Conservation (phyloP, 73 alveolate species). For the Paraurostyla sp. region DNA sequence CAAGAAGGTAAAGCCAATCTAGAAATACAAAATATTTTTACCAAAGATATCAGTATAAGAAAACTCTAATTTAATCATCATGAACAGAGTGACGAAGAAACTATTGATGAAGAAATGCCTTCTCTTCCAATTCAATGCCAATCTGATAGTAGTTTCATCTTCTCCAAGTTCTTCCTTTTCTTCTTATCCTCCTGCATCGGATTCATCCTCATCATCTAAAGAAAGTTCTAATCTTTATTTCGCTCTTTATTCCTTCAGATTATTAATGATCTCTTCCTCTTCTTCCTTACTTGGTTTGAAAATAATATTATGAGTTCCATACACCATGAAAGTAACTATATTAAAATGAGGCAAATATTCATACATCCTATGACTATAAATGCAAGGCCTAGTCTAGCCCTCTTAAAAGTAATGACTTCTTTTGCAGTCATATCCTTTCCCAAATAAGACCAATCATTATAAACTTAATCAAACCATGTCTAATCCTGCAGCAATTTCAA, state of each 20-base stretch:
- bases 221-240: constrained; percentile 48
- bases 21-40: constrained; percentile 64
- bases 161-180: constrained; percentile 63
- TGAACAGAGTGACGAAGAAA: constrained; percentile 55
- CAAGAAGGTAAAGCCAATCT: constrained; percentile 51
- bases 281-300: constrained; percentile 58
- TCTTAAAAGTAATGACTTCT: constrained; percentile 1
- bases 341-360: neutral
- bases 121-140: constrained; percentile 74
- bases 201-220: constrained; percentile 62
- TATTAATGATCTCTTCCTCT: constrained; percentile 60
- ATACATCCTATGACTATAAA: constrained; percentile 58
- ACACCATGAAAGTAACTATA: constrained; percentile 43
- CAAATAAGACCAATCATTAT: constrained; percentile 70
- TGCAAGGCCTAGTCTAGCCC: constrained; percentile 79
- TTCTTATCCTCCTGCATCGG: constrained; percentile 61
- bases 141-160: constrained; percentile 58
- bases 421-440: constrained; percentile 41
- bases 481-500: constrained; percentile 46
- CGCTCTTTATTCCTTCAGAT: neutral
- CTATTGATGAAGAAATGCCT: constrained; percentile 67
- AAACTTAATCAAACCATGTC: constrained; percentile 54
- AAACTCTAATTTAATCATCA: constrained; percentile 73
- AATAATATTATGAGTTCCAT: constrained; percentile 51
- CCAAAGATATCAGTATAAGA: constrained; percentile 72